Evolutionary conservation across 768 basidiomycete species (phyloP), one percentile per base, ranked within the genome.

Genomic region (Amylocystis lapponica): DNA sequence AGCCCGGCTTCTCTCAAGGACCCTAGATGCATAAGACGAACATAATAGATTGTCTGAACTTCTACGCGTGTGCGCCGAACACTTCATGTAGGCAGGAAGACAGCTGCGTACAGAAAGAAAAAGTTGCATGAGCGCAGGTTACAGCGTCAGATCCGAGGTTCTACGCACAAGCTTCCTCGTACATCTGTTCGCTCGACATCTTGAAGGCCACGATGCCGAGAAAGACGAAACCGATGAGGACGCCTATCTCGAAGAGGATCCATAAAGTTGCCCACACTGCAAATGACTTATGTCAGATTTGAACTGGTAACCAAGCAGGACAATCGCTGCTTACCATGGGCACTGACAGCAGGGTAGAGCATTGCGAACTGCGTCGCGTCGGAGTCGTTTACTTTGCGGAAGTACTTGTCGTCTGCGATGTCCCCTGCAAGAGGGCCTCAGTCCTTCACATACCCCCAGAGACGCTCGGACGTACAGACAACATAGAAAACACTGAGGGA

Each of bases 371-470:
- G 93, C 2, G 91, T 89, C 46, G 88, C 87, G 57, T 95, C 93
- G 1, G 90, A 92, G 56, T 92, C 88, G 56, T 95, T 95, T 21
- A 82, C 75, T 69, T 95, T 95, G 58, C 92, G 88, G 66, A 94
- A 96, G 66, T 94, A 90, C 43, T 87, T 76, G 58, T 97, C 93
- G 60, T 97, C 94, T 33, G 89, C 79, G 34, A 94, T 83, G 58
- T 97, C 93, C 93, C 88, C 88, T 91, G 55, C 14, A 33, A 8
- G 3, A 5, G 17, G 31, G 37, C 29, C 39, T 21, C 35, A 10
- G 25, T n/a, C 13, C 20, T 36, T 23, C 26, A 20, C 16, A 32
- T 31, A 14, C 11, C 34, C 16, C 14, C 10, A 11, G 6, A 20
- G 11, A 22, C 21, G 17, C n/a, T 36, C 33, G 16, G 27, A 67